Conservation (phyloP, 2,329 filamentous ascomycete genomes). For the Ophiostoma perfectum region DNA sequence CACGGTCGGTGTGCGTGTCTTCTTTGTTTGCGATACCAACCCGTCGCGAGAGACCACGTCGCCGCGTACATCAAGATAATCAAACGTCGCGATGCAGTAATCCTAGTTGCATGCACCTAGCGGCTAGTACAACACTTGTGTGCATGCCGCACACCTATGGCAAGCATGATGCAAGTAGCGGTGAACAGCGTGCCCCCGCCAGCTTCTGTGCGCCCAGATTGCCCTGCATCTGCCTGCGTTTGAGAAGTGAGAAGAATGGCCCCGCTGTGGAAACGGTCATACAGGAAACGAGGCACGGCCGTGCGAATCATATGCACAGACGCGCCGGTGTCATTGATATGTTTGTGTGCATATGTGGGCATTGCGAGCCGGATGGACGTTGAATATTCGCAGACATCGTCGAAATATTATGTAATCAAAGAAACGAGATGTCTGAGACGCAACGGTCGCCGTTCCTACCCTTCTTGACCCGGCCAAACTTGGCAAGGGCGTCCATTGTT, state of each 20-base stretch:
- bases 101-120: slow-evolving; percentile 1
- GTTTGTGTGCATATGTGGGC: neutral
- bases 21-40: neutral
- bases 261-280: slow-evolving; percentile 1
- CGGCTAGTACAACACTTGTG: neutral
- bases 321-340: neutral
- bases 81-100: slow-evolving; percentile 5
- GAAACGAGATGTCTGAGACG: neutral
- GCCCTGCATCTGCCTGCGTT: slow-evolving; percentile 7
- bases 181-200: slow-evolving; percentile 12
- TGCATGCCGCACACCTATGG: neutral
- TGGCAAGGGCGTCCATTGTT: neutral
- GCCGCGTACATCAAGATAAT: neutral
- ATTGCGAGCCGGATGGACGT: neutral
- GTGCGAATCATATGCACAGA: slow-evolving; percentile 3
- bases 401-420: slow-evolving; percentile 8
- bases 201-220: neutral
- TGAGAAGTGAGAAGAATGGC: neutral
- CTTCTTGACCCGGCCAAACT: neutral
- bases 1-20: neutral
- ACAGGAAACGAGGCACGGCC: neutral
- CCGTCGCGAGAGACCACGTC: slow-evolving; percentile 10
- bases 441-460: slow-evolving; percentile 11
- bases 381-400: neutral
- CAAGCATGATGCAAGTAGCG: slow-evolving; percentile 6